A percentile compares a stretch with the other conserved stretches of the same genome.
phyloP scores from a whole-genome alignment of 495 filamentous ascomycete genomes.

The Podospora didyma region DNA sequence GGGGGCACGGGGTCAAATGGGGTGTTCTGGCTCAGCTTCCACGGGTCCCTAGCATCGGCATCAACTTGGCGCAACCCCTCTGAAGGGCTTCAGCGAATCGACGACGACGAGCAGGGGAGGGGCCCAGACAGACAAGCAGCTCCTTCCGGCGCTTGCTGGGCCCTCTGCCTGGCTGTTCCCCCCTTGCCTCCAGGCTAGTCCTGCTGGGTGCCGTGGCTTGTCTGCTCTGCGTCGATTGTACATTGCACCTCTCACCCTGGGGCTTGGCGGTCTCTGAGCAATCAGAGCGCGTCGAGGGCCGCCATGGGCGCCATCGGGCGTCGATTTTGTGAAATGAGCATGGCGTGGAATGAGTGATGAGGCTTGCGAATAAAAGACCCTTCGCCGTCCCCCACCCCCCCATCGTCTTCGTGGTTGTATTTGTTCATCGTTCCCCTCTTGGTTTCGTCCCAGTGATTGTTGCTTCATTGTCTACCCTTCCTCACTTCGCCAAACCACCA shows the following conservation, averaged over 20 bases:
- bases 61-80: neutral
- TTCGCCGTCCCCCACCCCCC: neutral
- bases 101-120: too few species aligned
- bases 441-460: neutral
- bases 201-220: neutral
- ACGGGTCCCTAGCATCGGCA: neutral
- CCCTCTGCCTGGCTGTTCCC: too few species aligned
- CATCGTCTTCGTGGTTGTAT: neutral
- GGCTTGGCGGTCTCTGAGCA: neutral
- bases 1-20: neutral
- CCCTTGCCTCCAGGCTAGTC: too few species aligned
- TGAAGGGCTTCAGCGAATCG: too few species aligned
- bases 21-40: neutral
- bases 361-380: neutral
- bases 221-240: neutral
- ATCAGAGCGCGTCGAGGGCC: neutral
- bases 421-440: neutral
- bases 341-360: neutral
- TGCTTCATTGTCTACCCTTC: neutral
- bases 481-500: neutral
- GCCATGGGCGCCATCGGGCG: slow-evolving; percentile 4
- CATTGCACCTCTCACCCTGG: neutral
- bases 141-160: too few species aligned
- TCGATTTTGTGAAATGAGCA: slow-evolving; percentile 13
- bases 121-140: too few species aligned